These are phyloP conservation scores for Ganoderma lingzhi DNA, from an alignment of 1,284 basidiomycete genomes.

Conservation along the genomic window DNA sequence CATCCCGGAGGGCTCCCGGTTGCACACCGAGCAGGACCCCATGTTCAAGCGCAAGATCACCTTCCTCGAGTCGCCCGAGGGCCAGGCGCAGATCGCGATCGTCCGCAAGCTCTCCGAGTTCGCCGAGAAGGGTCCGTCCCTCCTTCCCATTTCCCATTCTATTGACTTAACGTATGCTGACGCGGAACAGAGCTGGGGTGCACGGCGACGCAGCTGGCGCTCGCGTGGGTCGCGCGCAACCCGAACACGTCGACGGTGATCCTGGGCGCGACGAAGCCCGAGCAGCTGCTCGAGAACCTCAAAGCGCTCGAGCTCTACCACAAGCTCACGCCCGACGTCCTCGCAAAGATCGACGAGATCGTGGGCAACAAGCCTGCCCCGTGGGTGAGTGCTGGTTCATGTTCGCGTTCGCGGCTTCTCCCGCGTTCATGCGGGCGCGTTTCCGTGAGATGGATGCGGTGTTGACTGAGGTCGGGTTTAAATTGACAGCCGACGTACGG, in stretches of 20 bases:
- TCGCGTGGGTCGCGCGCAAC: constrained; percentile 76
- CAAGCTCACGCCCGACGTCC: constrained; percentile 70
- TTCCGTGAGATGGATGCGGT: too few relatives aligned
- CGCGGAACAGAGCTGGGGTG: constrained; percentile 55
- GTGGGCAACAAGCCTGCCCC: constrained; percentile 57
- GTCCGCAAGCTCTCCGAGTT: constrained; percentile 72
- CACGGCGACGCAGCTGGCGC: constrained; percentile 68
- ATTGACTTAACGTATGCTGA: not conserved
- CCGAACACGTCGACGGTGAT: constrained; percentile 66
- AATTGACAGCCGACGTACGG: constrained; percentile 29
- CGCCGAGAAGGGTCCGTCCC: constrained; percentile 56
- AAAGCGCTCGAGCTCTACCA: constrained; percentile 76
- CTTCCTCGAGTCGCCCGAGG: constrained; percentile 50
- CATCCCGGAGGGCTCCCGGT: constrained; percentile 67
- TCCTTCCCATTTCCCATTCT: not conserved
- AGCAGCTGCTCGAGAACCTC: constrained; percentile 74
- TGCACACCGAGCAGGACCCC: constrained; percentile 59
- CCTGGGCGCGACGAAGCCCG: constrained; percentile 65
- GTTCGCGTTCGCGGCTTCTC: constrained; percentile 29
- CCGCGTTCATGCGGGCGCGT: constrained; percentile 10
- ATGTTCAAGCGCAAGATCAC: constrained; percentile 41
- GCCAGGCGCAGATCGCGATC: constrained; percentile 72
- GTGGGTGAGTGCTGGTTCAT: constrained; percentile 37
- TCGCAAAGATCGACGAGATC: constrained; percentile 73
- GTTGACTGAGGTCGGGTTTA: not conserved